These are phyloP conservation scores for Crucibulum laeve DNA, from an alignment of 768 basidiomycete species.

Conservation along the genomic window DNA sequence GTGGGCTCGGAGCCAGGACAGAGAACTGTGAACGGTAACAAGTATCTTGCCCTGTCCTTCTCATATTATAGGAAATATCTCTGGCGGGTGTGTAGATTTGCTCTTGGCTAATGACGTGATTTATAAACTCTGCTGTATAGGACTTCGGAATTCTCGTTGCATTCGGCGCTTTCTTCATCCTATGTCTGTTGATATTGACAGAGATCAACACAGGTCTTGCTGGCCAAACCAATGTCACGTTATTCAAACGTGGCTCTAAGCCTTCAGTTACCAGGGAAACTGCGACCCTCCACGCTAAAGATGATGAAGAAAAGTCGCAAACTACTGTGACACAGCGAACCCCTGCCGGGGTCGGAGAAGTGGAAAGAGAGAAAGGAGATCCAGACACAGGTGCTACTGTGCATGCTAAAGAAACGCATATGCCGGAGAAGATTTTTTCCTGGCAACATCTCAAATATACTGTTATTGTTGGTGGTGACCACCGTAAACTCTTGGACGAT, in stretches of 20 bases:
- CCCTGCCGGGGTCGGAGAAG: neutral
- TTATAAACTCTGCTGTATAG: neutral
- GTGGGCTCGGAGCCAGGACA: constrained; percentile 63
- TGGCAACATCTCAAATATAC: constrained; percentile 45
- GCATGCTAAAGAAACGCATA: neutral
- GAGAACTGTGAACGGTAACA: constrained; percentile 53
- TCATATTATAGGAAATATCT: constrained; percentile 36
- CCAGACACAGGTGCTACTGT: neutral
- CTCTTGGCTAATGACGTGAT: neutral
- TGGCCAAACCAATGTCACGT: neutral
- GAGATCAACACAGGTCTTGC: neutral
- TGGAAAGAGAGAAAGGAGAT: neutral
- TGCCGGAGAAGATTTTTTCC: neutral
- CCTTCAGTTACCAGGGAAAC: constrained; percentile 3
- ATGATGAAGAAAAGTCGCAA: constrained; percentile 12
- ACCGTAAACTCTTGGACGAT: constrained; percentile 55
- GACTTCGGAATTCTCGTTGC: neutral
- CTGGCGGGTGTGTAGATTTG: constrained; percentile 33
- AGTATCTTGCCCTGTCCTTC: constrained; percentile 45
- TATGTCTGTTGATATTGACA: neutral
- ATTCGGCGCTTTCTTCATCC: neutral
- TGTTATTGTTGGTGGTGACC: constrained; percentile 49
- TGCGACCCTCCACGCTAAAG: neutral
- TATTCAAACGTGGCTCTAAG: constrained; percentile 25
- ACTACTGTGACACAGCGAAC: too few species aligned